These are phyloP conservation scores for Hirsutella minnesotensis DNA, from an alignment of 2,329 filamentous ascomycete species.

Conservation along the genomic window DNA sequence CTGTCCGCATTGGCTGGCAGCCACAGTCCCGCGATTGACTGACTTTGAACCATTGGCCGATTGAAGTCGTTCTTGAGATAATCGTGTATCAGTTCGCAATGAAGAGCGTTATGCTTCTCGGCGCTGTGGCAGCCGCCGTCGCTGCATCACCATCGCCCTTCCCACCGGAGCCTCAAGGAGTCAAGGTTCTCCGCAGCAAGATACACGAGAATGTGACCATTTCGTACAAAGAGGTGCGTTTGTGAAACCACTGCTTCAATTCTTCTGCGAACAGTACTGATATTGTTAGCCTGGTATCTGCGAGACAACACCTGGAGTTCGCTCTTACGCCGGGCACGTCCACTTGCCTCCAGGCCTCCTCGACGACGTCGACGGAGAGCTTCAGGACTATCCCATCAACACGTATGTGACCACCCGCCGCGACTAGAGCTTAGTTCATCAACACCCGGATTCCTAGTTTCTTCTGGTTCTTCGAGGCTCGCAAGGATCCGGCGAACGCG, in stretches of 20 bases:
- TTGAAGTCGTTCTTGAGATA: no score
- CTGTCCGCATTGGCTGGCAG: no score
- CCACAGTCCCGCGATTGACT: no score
- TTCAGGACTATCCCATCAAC: slow-evolving; percentile 21
- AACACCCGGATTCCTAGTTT: slow-evolving; percentile 10
- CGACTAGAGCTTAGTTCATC: background rate
- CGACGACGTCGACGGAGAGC: slow-evolving; percentile 34
- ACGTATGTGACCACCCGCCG: background rate
- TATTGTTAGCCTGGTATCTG: slow-evolving; percentile 39
- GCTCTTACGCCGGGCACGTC: slow-evolving; percentile 54
- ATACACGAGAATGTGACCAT: slow-evolving; percentile 49
- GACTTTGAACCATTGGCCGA: no score
- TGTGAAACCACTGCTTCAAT: no score
- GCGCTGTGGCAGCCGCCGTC: slow-evolving; percentile 10
- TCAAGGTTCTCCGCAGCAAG: slow-evolving; percentile 43
- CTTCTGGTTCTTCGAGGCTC: slow-evolving; percentile 39
- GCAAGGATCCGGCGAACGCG: slow-evolving; percentile 24
- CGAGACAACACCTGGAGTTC: slow-evolving; percentile 46
- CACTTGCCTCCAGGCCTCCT: slow-evolving; percentile 32
- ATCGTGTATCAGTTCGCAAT: no score
- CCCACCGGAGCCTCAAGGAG: slow-evolving; percentile 16
- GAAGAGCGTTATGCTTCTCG: background rate
- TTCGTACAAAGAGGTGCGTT: slow-evolving; percentile 41
- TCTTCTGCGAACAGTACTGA: background rate
- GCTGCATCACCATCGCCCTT: slow-evolving; percentile 14